A percentile compares a stretch with the other conserved stretches of the same genome.
phyloP scores from a whole-genome alignment of 176 grass and related monocot species.

The Puccinellia tenuiflora region DNA sequence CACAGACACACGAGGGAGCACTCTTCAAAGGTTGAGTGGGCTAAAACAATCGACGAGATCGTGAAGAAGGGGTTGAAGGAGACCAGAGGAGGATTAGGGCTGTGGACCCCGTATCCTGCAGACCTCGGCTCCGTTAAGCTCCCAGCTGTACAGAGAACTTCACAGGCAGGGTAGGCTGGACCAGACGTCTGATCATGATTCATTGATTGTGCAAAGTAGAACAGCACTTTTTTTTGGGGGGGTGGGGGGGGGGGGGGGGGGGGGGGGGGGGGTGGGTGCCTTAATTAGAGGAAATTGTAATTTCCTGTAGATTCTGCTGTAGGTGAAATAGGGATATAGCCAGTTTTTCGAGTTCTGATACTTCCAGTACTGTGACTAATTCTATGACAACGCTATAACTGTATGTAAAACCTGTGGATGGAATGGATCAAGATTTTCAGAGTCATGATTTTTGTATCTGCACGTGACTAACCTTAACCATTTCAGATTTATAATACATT shows the following conservation, averaged over 20 bases:
- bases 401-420: neutral
- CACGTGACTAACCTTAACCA: too few species aligned
- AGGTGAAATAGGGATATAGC: neutral
- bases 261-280: too few species aligned
- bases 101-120: conserved; percentile 71
- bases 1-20: conserved; percentile 89
- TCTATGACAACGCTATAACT: neutral
- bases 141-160: conserved; percentile 62
- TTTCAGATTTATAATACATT: neutral
- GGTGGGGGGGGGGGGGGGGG: too few species aligned
- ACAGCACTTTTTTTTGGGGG: neutral
- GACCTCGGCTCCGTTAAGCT: conserved; percentile 62
- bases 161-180: conserved; percentile 54
- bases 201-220: conserved; percentile 15
- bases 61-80: conserved; percentile 73
- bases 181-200: neutral
- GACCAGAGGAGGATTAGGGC: conserved; percentile 74
- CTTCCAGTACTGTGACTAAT: neutral
- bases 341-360: neutral
- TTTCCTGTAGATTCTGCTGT: conserved; percentile 5
- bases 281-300: neutral
- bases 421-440: neutral
- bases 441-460: neutral
- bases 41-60: conserved; percentile 77
- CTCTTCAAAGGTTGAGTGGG: conserved; percentile 89